Conservation (phyloP, 345 rosid species). For the Euclidium syriacum region DNA sequence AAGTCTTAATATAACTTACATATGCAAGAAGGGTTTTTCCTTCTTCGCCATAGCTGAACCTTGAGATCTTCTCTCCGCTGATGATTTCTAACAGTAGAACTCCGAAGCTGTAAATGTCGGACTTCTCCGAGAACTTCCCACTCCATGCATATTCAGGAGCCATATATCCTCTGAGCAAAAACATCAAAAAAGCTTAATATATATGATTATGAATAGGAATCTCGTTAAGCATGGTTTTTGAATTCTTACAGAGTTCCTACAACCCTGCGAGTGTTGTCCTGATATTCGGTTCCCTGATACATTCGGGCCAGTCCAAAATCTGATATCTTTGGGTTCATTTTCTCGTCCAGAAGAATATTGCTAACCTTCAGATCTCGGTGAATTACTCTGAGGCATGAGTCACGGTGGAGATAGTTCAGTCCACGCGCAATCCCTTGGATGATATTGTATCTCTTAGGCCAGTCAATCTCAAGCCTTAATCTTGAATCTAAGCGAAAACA, state of each 20-base stretch:
- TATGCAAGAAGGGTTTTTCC: slow-evolving; percentile 12
- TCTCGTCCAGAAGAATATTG: slow-evolving; percentile 20
- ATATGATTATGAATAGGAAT: background rate
- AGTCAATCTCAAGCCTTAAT: background rate
- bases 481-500: slow-evolving; percentile 5
- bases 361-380: slow-evolving; percentile 23
- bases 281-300: slow-evolving; percentile 10
- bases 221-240: too few relatives aligned
- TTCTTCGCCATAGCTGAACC: background rate
- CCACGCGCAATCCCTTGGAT: slow-evolving; percentile 17
- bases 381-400: slow-evolving; percentile 11
- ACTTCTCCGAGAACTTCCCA: slow-evolving; percentile 44
- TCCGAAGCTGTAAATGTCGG: slow-evolving; percentile 42
- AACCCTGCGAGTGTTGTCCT: slow-evolving; percentile 18
- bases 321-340: slow-evolving; percentile 13
- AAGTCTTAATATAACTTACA: slow-evolving; percentile 9
- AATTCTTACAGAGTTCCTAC: slow-evolving; percentile 21
- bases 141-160: slow-evolving; percentile 45
- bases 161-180: slow-evolving; percentile 34
- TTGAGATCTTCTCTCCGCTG: slow-evolving; percentile 18
- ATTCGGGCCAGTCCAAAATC: slow-evolving; percentile 25
- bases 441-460: slow-evolving; percentile 11
- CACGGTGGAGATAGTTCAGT: slow-evolving; percentile 18
- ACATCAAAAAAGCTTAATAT: background rate
- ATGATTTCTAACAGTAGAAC: slow-evolving; percentile 32